phyloP scores from a whole-genome alignment of 331 rosid species.

The Pyrus hybrid region DNA sequence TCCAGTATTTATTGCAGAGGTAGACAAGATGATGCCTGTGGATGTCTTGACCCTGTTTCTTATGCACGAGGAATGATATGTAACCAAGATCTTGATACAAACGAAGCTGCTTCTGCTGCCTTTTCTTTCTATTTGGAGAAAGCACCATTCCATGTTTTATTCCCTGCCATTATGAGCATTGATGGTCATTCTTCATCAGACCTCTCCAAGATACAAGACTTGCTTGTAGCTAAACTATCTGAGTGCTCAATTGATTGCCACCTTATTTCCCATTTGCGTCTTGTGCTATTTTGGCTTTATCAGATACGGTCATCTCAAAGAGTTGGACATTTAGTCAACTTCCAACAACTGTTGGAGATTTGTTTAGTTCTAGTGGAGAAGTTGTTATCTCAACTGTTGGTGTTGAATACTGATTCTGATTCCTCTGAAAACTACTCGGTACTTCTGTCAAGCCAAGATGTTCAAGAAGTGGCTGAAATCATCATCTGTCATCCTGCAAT shows the following conservation, averaged over 20 bases:
- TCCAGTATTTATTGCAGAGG: constrained; percentile 23
- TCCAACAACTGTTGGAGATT: constrained; percentile 39
- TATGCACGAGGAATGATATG: constrained; percentile 15
- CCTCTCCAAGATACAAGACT: constrained; percentile 41
- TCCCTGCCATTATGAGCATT: constrained; percentile 60
- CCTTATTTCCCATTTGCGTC: constrained; percentile 39
- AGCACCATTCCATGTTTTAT: constrained; percentile 72
- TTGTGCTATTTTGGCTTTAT: constrained; percentile 69
- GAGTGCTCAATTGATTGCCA: constrained; percentile 27
- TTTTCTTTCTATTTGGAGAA: constrained; percentile 58
- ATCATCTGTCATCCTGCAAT: constrained; percentile 62
- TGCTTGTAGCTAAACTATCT: constrained; percentile 52
- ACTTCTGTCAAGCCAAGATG: constrained; percentile 31
- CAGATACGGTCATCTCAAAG: constrained; percentile 40
- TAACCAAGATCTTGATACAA: constrained; percentile 21
- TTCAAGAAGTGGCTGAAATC: constrained; percentile 49
- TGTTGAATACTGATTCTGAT: constrained; percentile 29
- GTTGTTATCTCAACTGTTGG: constrained; percentile 35
- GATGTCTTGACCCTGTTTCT: constrained; percentile 16
- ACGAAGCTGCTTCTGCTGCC: constrained; percentile 39
- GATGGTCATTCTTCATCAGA: constrained; percentile 25
- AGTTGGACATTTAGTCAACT: constrained; percentile 32
- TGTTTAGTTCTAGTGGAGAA: constrained; percentile 46
- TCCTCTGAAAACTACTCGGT: constrained; percentile 13
- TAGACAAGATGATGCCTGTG: constrained; percentile 9